These are phyloP conservation scores for Septoria petroselini DNA, from an alignment of 2,329 filamentous ascomycete species.

Conservation along the genomic window DNA sequence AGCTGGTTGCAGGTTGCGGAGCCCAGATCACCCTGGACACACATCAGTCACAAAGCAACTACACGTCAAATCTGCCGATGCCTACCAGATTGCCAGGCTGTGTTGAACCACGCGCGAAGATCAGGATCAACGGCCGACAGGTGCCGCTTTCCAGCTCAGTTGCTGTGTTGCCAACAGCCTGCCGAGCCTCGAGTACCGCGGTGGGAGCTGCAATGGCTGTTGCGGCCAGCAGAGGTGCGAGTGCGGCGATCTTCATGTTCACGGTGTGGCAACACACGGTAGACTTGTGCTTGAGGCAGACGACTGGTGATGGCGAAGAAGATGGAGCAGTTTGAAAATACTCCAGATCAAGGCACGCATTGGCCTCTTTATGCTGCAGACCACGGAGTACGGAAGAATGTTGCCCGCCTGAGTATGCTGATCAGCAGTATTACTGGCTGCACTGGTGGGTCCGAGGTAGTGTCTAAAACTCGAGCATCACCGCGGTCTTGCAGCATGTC, in stretches of 20 bases:
- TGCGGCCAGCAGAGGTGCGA: conserved; percentile 9
- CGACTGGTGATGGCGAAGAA: background rate
- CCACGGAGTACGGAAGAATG: background rate
- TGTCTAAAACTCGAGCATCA: background rate
- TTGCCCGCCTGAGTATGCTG: background rate
- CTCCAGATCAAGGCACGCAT: background rate
- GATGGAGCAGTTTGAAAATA: background rate
- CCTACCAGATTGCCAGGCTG: conserved; percentile 52
- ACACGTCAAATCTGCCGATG: no score
- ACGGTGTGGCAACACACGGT: background rate
- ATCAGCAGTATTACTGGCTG: background rate
- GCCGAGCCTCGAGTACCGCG: conserved; percentile 1
- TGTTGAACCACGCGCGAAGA: conserved; percentile 57
- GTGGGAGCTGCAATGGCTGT: conserved; percentile 11
- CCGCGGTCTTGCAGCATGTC: background rate
- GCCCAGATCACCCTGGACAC: no score
- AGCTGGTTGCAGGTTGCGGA: conserved; percentile 10
- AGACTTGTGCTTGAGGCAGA: background rate
- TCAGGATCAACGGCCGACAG: conserved; percentile 51
- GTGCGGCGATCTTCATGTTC: conserved; percentile 4
- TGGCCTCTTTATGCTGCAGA: background rate
- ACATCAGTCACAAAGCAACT: no score
- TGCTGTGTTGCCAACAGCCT: background rate
- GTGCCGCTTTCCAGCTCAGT: conserved; percentile 26
- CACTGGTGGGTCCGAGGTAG: background rate